Percentiles rank a stretch among this genome's conserved stretches.
phyloP scores from a whole-genome alignment of 768 basidiomycete genomes.

The Chlorophyllum brunneum region DNA sequence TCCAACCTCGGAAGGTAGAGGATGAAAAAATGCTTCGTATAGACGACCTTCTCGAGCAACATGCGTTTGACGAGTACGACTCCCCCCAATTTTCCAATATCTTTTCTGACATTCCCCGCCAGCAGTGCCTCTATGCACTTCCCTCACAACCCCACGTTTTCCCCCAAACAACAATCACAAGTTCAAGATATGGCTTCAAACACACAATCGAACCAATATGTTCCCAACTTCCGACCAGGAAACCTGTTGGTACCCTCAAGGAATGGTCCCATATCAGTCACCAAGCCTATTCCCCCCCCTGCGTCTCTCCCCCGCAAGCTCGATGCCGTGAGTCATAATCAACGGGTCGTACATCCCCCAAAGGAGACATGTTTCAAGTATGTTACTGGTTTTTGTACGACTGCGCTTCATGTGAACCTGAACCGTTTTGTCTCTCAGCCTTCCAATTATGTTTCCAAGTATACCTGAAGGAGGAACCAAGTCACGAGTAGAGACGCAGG shows the following conservation, averaged over 20 bases:
- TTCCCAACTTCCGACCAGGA: slow-evolving; percentile 26
- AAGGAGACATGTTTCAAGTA: slow-evolving; percentile 78
- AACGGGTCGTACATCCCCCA: slow-evolving; percentile 64
- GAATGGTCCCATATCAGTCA: slow-evolving; percentile 41
- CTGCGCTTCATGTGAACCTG: neutral
- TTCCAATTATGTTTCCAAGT: slow-evolving; percentile 79
- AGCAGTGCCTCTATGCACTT: slow-evolving; percentile 34
- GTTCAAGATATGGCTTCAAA: slow-evolving; percentile 20
- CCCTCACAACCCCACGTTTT: slow-evolving; percentile 26
- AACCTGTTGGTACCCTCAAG: slow-evolving; percentile 30
- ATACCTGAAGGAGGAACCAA: slow-evolving; percentile 83
- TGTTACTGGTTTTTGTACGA: slow-evolving; percentile 22
- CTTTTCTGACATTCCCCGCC: slow-evolving; percentile 13
- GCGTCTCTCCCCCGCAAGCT: slow-evolving; percentile 52
- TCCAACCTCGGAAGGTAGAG: slow-evolving; percentile 42
- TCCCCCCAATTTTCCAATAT: slow-evolving; percentile 10
- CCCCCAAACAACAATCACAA: slow-evolving; percentile 28
- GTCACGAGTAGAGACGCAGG: slow-evolving; percentile 93
- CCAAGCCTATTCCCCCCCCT: slow-evolving; percentile 67
- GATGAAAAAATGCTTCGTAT: slow-evolving; percentile 58
- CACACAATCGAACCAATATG: slow-evolving; percentile 18
- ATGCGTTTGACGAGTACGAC: slow-evolving; percentile 74
- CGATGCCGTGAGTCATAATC: slow-evolving; percentile 44
- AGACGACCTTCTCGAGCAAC: slow-evolving; percentile 70
- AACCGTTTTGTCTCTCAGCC: slow-evolving; percentile 36